Conservation (phyloP, 2,329 filamentous ascomycete genomes). For the Chalaropsis ovoidea region DNA sequence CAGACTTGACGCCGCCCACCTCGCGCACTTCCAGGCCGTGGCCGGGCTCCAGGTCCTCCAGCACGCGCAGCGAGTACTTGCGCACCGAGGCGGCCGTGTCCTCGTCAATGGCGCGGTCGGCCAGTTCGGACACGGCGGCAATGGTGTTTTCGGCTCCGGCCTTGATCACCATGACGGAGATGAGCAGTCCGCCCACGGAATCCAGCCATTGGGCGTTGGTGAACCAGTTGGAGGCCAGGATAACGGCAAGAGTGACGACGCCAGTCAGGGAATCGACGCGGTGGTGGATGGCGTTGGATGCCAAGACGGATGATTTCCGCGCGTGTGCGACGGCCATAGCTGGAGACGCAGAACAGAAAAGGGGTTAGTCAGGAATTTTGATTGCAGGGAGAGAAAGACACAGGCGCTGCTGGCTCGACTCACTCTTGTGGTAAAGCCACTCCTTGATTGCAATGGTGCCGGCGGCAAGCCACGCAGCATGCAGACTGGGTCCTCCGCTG, state of each 20-base stretch:
- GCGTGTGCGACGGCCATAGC: slow-evolving; percentile 92
- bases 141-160: slow-evolving; percentile 81
- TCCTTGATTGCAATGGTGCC: slow-evolving; percentile 90
- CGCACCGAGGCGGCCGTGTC: slow-evolving; percentile 67
- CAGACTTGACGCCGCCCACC: slow-evolving; percentile 84
- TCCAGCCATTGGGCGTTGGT: slow-evolving; percentile 84
- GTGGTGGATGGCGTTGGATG: slow-evolving; percentile 93
- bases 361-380: not conserved
- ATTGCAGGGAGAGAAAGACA: not conserved
- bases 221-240: slow-evolving; percentile 79
- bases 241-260: slow-evolving; percentile 81
- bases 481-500: slow-evolving; percentile 63
- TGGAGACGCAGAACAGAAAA: slow-evolving; percentile 32
- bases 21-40: slow-evolving; percentile 60
- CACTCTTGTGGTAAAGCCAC: slow-evolving; percentile 94
- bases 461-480: slow-evolving; percentile 87
- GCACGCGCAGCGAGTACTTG: slow-evolving; percentile 51
- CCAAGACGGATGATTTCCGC: slow-evolving; percentile 88
- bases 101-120: slow-evolving; percentile 78
- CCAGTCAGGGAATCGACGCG: slow-evolving; percentile 92
- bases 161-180: slow-evolving; percentile 85
- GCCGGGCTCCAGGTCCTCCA: slow-evolving; percentile 37
- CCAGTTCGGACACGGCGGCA: slow-evolving; percentile 72
- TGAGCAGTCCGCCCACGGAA: slow-evolving; percentile 82
- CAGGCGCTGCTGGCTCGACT: slow-evolving; percentile 35